Conservation (phyloP, 1,284 basidiomycete species). For the Tremellales sp. region DNA sequence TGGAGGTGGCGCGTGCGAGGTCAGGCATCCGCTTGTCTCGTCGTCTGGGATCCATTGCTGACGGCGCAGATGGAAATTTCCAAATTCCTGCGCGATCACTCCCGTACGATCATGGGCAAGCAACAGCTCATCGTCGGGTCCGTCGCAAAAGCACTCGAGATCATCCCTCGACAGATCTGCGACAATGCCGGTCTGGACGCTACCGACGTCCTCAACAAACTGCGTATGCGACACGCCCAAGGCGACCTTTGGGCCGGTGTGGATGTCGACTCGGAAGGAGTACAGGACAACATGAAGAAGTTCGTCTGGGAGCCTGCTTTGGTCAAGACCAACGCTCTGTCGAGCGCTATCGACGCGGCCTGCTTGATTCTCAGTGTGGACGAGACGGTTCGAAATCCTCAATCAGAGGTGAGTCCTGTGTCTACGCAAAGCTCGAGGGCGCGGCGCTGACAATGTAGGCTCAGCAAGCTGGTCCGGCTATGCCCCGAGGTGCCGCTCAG, state of each 20-base stretch:
- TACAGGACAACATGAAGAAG: slow-evolving; percentile 91
- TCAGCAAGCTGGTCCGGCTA: slow-evolving; percentile 64
- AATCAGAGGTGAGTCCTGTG: slow-evolving; percentile 69
- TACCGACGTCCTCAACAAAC: slow-evolving; percentile 93
- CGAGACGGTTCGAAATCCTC: slow-evolving; percentile 89
- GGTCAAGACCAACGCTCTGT: slow-evolving; percentile 93
- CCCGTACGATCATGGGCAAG: slow-evolving; percentile 91
- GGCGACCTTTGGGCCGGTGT: slow-evolving; percentile 87
- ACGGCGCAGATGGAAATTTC: slow-evolving; percentile 84
- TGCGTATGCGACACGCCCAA: slow-evolving; percentile 92
- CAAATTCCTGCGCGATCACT: slow-evolving; percentile 83
- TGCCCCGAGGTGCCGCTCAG: slow-evolving; percentile 77
- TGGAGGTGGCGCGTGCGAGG: slow-evolving; percentile 95
- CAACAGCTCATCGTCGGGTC: slow-evolving; percentile 91
- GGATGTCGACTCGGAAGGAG: slow-evolving; percentile 89
- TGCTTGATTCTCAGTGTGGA: slow-evolving; percentile 92
- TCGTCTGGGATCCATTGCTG: background rate
- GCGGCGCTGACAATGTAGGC: slow-evolving; percentile 23
- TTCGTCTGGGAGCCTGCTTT: slow-evolving; percentile 99
- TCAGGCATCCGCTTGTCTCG: slow-evolving; percentile 42
- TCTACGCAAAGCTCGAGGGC: too few relatives aligned
- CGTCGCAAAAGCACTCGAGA: slow-evolving; percentile 94
- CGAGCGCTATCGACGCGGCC: slow-evolving; percentile 91
- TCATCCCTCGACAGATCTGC: slow-evolving; percentile 96
- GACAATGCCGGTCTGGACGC: slow-evolving; percentile 98